Conservation (phyloP, 176 grass and related monocot species). For the Aechmea fasciata region DNA sequence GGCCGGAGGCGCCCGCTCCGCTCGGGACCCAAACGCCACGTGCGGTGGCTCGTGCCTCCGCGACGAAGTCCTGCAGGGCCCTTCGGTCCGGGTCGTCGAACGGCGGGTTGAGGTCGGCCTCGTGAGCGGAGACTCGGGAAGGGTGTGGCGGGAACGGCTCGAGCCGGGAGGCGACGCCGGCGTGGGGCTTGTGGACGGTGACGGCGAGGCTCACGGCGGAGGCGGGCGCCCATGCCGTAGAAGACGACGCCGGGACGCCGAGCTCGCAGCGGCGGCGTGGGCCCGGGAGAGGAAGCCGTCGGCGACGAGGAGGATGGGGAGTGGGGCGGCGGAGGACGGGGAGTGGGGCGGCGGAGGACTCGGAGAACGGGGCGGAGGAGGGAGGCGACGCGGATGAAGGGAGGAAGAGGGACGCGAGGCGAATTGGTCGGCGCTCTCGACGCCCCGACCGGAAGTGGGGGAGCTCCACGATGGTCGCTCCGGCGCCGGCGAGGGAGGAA, state of each 20-base stretch:
- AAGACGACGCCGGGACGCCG: constrained; percentile 25
- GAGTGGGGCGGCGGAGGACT: constrained; percentile 12
- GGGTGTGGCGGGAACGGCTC: constrained; percentile 24
- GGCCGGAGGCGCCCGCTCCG: too few relatives aligned
- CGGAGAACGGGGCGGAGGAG: constrained; percentile 17
- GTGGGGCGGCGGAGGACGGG: too few relatives aligned
- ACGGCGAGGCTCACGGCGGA: not conserved
- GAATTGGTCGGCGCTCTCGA: constrained; percentile 38
- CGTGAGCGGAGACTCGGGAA: constrained; percentile 24
- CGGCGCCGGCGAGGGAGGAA: constrained; percentile 28
- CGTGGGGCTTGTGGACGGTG: constrained; percentile 3
- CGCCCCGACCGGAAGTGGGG: constrained; percentile 9
- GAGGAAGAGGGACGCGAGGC: constrained; percentile 13
- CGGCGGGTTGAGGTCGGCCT: constrained; percentile 28
- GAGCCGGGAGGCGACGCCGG: constrained; percentile 13
- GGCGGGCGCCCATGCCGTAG: constrained; percentile 28
- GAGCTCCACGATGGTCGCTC: constrained; percentile 27
- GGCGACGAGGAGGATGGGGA: constrained; percentile 39
- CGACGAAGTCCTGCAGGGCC: constrained; percentile 32
- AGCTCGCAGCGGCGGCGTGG: constrained; percentile 24
- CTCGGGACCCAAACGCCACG: too few relatives aligned
- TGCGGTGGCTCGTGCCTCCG: not conserved
- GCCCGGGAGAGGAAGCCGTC: constrained; percentile 47
- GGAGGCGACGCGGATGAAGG: not conserved
- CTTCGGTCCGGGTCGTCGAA: constrained; percentile 34